A percentile compares a stretch with the other conserved stretches of the same genome.
phyloP scores from a whole-genome alignment of 768 basidiomycete species.

The Leucocoprinus birnbaumii region DNA sequence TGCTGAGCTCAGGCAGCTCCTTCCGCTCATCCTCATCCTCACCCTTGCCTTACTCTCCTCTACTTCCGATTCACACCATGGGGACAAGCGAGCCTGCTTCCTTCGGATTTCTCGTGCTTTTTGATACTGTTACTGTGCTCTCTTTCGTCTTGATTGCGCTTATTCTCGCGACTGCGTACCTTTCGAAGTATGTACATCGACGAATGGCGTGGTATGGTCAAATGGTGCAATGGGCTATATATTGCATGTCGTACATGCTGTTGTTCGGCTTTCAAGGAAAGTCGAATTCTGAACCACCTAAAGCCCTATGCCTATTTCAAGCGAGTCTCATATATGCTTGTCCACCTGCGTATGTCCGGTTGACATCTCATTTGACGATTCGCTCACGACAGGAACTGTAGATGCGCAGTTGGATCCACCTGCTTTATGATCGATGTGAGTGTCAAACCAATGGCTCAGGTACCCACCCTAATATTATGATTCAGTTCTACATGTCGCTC shows the following conservation, averaged over 20 bases:
- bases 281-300: not conserved
- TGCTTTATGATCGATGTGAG: conserved; percentile 11
- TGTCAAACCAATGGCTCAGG: not conserved
- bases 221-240: conserved; percentile 10
- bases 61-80: not conserved
- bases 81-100: not conserved
- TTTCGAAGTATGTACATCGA: conserved; percentile 4
- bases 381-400: not conserved
- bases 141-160: conserved; percentile 1
- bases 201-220: conserved; percentile 9
- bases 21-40: not conserved
- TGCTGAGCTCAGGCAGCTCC: conserved; percentile 4
- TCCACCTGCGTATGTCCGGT: conserved; percentile 9
- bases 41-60: not conserved
- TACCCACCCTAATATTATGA: not conserved
- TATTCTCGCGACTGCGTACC: conserved; percentile 3
- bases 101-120: not conserved
- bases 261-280: conserved; percentile 5
- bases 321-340: conserved; percentile 11
- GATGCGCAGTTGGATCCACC: conserved; percentile 8
- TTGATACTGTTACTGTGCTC: conserved; percentile 4
- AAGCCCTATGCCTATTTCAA: not conserved
- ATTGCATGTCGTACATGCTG: conserved; percentile 10
- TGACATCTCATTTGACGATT: not conserved
- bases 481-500: conserved; percentile 9